Conservation (phyloP, 2,329 filamentous ascomycete species). For the Spiromastix sp. region DNA sequence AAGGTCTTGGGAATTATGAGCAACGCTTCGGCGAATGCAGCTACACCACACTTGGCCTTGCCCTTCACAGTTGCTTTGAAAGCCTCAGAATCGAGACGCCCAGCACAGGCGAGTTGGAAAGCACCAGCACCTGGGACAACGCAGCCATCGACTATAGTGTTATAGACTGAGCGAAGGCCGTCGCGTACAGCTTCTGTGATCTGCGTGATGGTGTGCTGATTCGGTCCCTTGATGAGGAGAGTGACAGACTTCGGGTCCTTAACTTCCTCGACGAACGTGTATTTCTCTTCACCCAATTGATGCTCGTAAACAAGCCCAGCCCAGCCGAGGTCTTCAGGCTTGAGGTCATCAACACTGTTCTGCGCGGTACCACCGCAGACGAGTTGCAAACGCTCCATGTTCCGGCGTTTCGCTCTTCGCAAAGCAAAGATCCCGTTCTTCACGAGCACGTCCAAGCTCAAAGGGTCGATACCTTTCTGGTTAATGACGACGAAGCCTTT, state of each 20-base stretch:
- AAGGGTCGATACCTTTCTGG: constrained; percentile 96
- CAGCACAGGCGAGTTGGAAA: constrained; percentile 88
- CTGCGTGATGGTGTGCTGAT: constrained; percentile 91
- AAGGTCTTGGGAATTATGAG: constrained; percentile 95
- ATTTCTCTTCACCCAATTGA: constrained; percentile 96
- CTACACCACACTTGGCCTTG: constrained; percentile 93
- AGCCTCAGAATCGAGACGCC: constrained; percentile 73
- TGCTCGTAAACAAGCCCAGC: constrained; percentile 96
- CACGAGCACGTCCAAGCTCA: constrained; percentile 88
- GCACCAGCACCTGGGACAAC: constrained; percentile 91
- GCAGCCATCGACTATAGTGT: constrained; percentile 97
- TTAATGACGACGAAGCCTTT: constrained; percentile 98
- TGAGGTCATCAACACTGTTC: constrained; percentile 92
- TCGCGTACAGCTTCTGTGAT: constrained; percentile 95
- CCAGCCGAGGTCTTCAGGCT: constrained; percentile 84
- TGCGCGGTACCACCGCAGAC: constrained; percentile 84
- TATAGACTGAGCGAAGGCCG: constrained; percentile 91
- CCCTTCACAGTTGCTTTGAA: constrained; percentile 91
- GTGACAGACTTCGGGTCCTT: constrained; percentile 98
- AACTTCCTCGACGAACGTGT: constrained; percentile 96
- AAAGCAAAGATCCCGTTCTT: constrained; percentile 98
- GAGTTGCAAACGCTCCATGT: constrained; percentile 97
- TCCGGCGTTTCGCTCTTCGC: constrained; percentile 88
- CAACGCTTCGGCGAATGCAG: constrained; percentile 88
- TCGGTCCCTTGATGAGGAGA: constrained; percentile 94